Evolutionary conservation across 148 eudicot genomes (phyloP), one percentile per base, ranked within the genome.

Genomic region (Cornus controversa): DNA sequence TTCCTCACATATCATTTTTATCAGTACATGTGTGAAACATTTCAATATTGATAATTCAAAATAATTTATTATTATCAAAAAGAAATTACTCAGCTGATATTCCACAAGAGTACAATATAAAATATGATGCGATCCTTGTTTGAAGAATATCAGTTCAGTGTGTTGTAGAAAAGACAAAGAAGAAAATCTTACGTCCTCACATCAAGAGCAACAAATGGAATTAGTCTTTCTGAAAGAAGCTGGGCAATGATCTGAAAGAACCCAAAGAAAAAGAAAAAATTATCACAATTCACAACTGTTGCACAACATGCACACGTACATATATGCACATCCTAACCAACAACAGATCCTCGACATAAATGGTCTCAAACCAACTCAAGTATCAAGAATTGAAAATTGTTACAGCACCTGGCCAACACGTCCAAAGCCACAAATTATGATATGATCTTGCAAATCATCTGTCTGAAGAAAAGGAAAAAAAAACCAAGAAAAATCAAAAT

Each of bases 171-270:
- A 18, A n/a, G 25, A n/a, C 64, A 74, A 47, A 22, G 50, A 70
- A 71, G 16, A 65, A 58, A 45, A 63, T 29, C 62, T 80, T 83
- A 96, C 99, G 95, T 96, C 84, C 98, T 90, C 83, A 96, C 99
- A 86, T 96, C 99, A 78, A 96, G 98, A 36, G 99, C 99, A 76
- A 96, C 99, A 92, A 96, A 96, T 75, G 99, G 99, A 80, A 96
- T 96, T 47, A 96, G 84, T 71, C 95, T 85, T 87, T 96, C 98
- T 18, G 99, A 96, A 67, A 96, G 99, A 83, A 96, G 99, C 80
- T 96, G 99, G 18, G 99, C 99, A 71, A 96, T 92, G 70, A 96
- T 96, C 99, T 96, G 92, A 84, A 77, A 74, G 72, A 72, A 79
- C 73, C 66, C 80, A 75, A 67, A 73, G 78, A 50, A 24, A 13